phyloP scores from a whole-genome alignment of 306 rosid species.

The Hippophae tibetana region DNA sequence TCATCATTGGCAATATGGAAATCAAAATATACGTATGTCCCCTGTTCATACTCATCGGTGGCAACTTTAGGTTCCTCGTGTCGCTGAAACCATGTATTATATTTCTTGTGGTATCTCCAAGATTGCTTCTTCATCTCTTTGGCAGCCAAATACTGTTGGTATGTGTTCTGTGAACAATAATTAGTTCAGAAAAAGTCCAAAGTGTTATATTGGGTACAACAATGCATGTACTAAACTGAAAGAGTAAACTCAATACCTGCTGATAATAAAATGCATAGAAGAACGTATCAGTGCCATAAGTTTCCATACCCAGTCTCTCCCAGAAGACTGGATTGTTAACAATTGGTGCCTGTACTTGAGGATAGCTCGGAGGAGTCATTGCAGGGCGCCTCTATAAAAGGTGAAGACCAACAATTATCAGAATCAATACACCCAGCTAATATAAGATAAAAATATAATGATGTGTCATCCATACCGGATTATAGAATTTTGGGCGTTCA shows the following conservation, averaged over 20 bases:
- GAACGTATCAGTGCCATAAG: conserved; percentile 64
- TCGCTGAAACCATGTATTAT: conserved; percentile 93
- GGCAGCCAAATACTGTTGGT: conserved; percentile 94
- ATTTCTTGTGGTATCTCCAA: conserved; percentile 97
- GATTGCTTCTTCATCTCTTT: conserved; percentile 98
- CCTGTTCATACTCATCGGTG: conserved; percentile 94
- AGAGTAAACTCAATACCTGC: conserved; percentile 44
- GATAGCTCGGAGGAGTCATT: conserved; percentile 71
- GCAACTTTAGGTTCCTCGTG: conserved; percentile 99
- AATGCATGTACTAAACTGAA: conserved; percentile 5
- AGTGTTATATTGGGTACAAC: conserved; percentile 2
- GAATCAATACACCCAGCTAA: no score
- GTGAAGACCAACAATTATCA: no score
- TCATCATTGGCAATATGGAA: conserved; percentile 83
- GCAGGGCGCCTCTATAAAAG: conserved; percentile 62
- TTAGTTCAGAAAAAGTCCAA: conserved; percentile 15
- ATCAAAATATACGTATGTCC: conserved; percentile 92
- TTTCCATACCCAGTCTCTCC: conserved; percentile 74
- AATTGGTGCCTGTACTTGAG: conserved; percentile 89
- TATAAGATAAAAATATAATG: background rate
- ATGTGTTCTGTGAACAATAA: conserved; percentile 57
- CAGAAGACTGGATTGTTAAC: conserved; percentile 92
- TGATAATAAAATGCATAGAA: conserved; percentile 93
- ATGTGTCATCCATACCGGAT: conserved; percentile 52
- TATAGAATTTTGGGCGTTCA: conserved; percentile 71